Evolutionary conservation across 2,329 filamentous ascomycete genomes (phyloP), one percentile per base, ranked within the genome.

Genomic region (Penicillium sp.): DNA sequence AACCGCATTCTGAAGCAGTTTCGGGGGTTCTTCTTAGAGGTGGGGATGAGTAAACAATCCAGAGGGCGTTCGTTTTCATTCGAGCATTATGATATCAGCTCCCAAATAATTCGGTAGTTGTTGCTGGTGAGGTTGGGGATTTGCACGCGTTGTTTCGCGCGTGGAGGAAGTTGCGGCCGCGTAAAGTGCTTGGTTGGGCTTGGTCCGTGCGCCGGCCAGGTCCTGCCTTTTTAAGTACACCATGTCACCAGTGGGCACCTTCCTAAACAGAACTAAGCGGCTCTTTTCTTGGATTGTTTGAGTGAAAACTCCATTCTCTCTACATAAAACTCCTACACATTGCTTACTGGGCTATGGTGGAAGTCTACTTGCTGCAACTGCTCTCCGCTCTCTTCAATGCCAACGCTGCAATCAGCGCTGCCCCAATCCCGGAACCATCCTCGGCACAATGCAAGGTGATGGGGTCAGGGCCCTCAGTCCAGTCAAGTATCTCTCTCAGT

Each of bases 401-500:
- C 35, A 61, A 45, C 18, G 59, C 55, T 21, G 57, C 61, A 52
- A 62, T 60, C 20, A 62, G 51, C n/a, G 61, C 61, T 48, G 61
- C 57, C 20, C 61, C 61, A n/a, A 62, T 52, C 26, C 50, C 59
- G 46, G 61, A 62, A 12, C 61, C 61, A 40, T 62, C 59, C 42
- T 58, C 46, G 12, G 59, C 57, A 6, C 52, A 56, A 43, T 57
- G 47, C 5, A 62, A 42, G 4, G 49, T 55, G 18, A 62, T 43
- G 20, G 42, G 55, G 35, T 61, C 55, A 20, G 26, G 28, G 23
- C 33, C 59, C 5, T 56, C 52, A 3, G 59, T 49, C 59, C 61
- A 62, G 28, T 95, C 91, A 38, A 97, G 83, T 62, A 97, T 96
- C 79, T 97, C 92, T 56, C 89, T 85, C 49, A 97, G 82, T 33